Evolutionary conservation across 2,329 filamentous ascomycete genomes (phyloP).

Genomic region (Calonectria naviculata): DNA sequence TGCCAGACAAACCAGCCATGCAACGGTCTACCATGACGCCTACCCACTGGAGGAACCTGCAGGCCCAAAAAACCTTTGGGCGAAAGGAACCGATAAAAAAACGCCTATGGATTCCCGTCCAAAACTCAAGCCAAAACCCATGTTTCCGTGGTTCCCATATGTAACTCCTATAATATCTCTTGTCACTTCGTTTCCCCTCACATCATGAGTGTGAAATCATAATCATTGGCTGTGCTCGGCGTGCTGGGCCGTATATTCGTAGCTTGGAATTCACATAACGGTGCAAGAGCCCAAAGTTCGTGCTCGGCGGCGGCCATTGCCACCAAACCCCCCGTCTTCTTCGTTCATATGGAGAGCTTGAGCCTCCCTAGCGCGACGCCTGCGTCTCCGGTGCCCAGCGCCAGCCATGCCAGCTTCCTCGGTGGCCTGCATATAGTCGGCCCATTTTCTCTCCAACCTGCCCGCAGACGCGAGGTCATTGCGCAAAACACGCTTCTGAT

Average conservation of each 20-base stretch:
- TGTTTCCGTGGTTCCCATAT: background rate
- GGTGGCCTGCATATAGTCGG: slow-evolving; percentile 90
- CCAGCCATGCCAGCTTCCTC: slow-evolving; percentile 83
- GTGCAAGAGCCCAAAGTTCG: slow-evolving; percentile 71
- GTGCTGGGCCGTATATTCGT: background rate
- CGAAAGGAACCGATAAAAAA: background rate
- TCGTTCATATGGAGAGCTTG: slow-evolving; percentile 84
- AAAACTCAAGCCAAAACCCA: background rate
- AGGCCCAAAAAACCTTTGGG: background rate
- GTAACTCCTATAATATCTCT: slow-evolving; percentile 10
- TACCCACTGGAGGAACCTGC: background rate
- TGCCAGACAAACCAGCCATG: slow-evolving; percentile 19
- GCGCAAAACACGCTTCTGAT: slow-evolving; percentile 84
- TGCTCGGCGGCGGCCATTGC: slow-evolving; percentile 68
- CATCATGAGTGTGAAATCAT: background rate
- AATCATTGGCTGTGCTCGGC: background rate
- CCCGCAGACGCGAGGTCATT: slow-evolving; percentile 81
- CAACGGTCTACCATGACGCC: slow-evolving; percentile 38
- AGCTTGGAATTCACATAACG: slow-evolving; percentile 66
- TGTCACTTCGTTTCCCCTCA: background rate
- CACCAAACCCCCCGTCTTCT: slow-evolving; percentile 72
- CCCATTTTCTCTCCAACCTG: slow-evolving; percentile 91
- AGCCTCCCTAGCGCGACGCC: slow-evolving; percentile 84
- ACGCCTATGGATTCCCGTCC: background rate
- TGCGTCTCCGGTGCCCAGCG: slow-evolving; percentile 73